Percentiles rank a stretch among this genome's conserved stretches.
phyloP scores from a whole-genome alignment of 2,329 filamentous ascomycete species.

The Neodidymelliopsis sp. region DNA sequence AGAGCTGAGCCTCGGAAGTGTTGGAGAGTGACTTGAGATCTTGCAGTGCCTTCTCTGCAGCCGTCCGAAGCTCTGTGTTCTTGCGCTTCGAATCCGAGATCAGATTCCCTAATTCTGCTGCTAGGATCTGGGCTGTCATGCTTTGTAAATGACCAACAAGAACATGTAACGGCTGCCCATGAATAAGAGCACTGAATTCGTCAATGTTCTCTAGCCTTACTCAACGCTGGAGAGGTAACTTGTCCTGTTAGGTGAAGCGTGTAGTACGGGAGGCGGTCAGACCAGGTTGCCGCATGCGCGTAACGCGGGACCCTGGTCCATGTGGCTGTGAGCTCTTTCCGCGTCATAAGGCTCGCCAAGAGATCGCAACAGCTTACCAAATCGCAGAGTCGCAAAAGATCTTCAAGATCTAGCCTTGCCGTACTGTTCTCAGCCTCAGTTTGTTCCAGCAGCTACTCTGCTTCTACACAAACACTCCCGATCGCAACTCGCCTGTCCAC shows the following conservation, averaged over 20 bases:
- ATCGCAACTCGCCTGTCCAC: conserved; percentile 6
- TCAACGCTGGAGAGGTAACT: conserved; percentile 23
- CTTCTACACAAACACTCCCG: neutral
- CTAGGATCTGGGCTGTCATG: conserved; percentile 92
- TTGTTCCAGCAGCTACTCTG: neutral
- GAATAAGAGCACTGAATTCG: conserved; percentile 12
- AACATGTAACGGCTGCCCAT: conserved; percentile 32
- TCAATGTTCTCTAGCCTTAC: conserved; percentile 4
- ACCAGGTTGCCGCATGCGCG: conserved; percentile 10
- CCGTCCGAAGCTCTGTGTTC: conserved; percentile 86
- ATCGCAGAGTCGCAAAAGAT: conserved; percentile 9
- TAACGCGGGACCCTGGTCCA: conserved; percentile 10
- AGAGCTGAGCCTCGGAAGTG: conserved; percentile 77
- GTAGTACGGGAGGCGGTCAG: conserved; percentile 28
- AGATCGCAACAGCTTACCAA: conserved; percentile 9
- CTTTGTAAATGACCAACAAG: conserved; percentile 44
- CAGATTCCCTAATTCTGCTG: conserved; percentile 86
- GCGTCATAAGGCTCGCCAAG: conserved; percentile 20
- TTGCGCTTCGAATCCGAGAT: conserved; percentile 97
- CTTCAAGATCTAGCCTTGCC: conserved; percentile 3
- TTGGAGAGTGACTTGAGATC: conserved; percentile 81
- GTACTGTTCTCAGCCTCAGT: conserved; percentile 9
- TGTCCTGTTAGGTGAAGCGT: conserved; percentile 26
- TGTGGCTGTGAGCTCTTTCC: conserved; percentile 8
- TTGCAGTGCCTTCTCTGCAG: conserved; percentile 90